Percentiles rank a stretch among this genome's conserved stretches.
phyloP scores from a whole-genome alignment of 2,329 filamentous ascomycete genomes.

The Cercospora sp. region DNA sequence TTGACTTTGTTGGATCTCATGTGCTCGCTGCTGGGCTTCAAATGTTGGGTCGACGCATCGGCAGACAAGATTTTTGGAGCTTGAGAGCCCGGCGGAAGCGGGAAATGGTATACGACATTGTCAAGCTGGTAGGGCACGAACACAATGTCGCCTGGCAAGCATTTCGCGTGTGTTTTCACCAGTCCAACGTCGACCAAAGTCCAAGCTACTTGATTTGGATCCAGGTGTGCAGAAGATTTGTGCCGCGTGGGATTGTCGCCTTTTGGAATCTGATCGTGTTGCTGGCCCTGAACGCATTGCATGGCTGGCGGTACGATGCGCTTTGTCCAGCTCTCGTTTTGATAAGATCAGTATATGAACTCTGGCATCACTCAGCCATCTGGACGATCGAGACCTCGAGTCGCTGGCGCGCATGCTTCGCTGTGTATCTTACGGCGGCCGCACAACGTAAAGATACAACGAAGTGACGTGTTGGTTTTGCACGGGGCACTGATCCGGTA shows the following conservation, averaged over 20 bases:
- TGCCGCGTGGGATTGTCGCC: not conserved
- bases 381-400: not conserved
- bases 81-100: conserved; percentile 8
- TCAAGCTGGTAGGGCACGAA: conserved; percentile 17
- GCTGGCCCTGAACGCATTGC: not conserved
- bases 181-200: conserved; percentile 15
- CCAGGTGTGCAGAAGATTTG: not conserved
- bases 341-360: not conserved
- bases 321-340: not conserved
- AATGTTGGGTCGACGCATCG: not conserved
- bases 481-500: not conserved
- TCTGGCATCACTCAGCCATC: not conserved
- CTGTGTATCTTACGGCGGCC: not conserved
- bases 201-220: not conserved
- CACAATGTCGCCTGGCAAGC: conserved; percentile 12
- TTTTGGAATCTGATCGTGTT: not conserved
- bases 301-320: not conserved
- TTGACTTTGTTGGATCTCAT: not conserved
- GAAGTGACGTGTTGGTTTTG: not conserved
- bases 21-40: not conserved
- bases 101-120: conserved; percentile 18
- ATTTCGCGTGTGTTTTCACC: conserved; percentile 17
- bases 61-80: not conserved
- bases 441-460: not conserved
- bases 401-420: not conserved